Base-by-base conservation (phyloP, 352 stramenopile genomes). In the Globisporangium takayamanum region DNA sequence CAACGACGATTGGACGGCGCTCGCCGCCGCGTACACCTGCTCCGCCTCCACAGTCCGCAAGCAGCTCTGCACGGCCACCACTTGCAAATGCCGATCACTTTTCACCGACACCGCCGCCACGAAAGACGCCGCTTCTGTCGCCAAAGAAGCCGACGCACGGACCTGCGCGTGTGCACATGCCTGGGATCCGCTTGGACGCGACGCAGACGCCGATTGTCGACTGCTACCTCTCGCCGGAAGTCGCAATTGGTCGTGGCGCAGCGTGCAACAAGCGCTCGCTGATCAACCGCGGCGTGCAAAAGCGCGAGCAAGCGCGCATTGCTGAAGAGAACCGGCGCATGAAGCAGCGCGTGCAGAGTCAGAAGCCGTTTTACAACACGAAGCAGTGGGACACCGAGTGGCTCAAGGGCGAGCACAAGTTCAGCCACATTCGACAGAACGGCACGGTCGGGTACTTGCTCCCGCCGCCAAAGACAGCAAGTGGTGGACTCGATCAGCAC, bases 381-480 rank as follows among this genome's bases (percentile, higher is more conserved):
- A 78, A 76, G 58, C 80, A 87, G 59, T 92, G 82, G 80, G 82
- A 90, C 53, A 56, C 64, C 5, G 80, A 92, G 45, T 92, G 80
- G 78, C 76, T 87, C 50, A 57, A 84, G n/a, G 62, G 69, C 18
- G 55, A 58, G 2, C 57, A 75, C 25, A 87, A 78, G 58, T 89
- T 89, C 42, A 64, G 70, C 16, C 82, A 90, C 39, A 45, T 92
- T 25, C 80, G 68, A 6, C 74, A 89, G 55, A 74, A 92, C 30
- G 72, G 74, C 2, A 92, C 82, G 3, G 70, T 89, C 3, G 82
- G 82, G 0, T 84, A 92, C 51, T 54, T 92, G 63, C 53, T 86
- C 3, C 78, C 82, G 52, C 51, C 63, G 1, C 55, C 63, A 0
- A 76, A 71, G 58, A 68, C 59, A 20, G 50, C 64, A 30, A 56